These are phyloP conservation scores for Sporothrix phasma DNA, from an alignment of 2,329 filamentous ascomycete species.

Conservation along the genomic window DNA sequence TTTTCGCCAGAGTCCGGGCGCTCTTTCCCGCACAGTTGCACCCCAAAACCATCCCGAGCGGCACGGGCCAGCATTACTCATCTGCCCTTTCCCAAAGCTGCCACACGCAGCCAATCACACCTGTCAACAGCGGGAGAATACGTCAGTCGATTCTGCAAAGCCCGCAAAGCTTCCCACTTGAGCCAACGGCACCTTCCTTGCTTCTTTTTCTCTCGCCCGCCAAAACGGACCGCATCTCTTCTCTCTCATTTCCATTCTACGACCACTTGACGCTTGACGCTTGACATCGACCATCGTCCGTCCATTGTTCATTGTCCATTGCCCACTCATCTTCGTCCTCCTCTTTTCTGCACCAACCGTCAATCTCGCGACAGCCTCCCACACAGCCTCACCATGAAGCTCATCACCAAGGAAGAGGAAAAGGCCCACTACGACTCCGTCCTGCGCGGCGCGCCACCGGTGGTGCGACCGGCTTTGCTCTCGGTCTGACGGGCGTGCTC, in stretches of 20 bases:
- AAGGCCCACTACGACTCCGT: conserved; percentile 72
- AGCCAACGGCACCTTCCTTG: not conserved
- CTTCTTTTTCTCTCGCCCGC: not conserved
- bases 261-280: not conserved
- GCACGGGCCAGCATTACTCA: conserved; percentile 5
- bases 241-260: not conserved
- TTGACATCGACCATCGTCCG: too few relatives aligned
- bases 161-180: not conserved
- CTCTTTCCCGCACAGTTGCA: not conserved
- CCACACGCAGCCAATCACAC: not conserved
- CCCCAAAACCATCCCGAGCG: not conserved
- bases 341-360: too few relatives aligned
- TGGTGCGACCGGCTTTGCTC: conserved; percentile 54
- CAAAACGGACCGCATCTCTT: not conserved
- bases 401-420: conserved; percentile 91
- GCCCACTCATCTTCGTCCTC: not conserved
- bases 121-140: conserved; percentile 10
- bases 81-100: not conserved
- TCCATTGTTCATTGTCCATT: not conserved
- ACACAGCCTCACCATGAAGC: conserved; percentile 79
- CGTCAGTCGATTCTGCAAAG: conserved; percentile 16
- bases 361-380: conserved; percentile 14
- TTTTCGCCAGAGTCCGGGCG: not conserved
- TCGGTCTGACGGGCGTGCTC: conserved; percentile 60
- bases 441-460: conserved; percentile 66